Evolutionary conservation across 1,284 basidiomycete species (phyloP), one percentile per base, ranked within the genome.

Genomic region (Malassezia slooffiae): DNA sequence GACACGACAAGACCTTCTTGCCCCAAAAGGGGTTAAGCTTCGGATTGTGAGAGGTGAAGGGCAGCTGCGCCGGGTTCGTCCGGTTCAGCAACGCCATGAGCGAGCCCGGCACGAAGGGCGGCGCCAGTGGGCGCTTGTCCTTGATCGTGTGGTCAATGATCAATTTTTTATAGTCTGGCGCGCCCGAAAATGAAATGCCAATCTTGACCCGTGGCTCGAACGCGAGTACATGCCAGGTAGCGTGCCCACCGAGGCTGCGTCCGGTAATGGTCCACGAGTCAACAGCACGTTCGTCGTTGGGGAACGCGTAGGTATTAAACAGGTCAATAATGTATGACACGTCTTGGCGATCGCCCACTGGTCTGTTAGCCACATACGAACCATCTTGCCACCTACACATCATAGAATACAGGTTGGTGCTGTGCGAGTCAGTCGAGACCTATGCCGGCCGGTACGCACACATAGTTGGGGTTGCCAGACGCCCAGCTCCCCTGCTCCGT

Each of bases 281-380:
- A 28, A 90, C 76, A 3, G 58, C 67, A 11, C 79, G 74, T 52
- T 88, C 80, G 12, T 74, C 79, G 16, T 72, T 59, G 0, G 85
- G 85, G 62, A 83, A 90, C 17, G 91, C 70, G 66, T 81, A 83
- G 1, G 79, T 65, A 0, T 81, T 78, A 3, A 91, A 73, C 59
- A 85, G 82, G 63, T 88, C 83, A 50, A 89, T 81, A 45, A 91
- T 67, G 70, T 82, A 80, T 0, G 80, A 80, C 7, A 85, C 76
- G 60, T n/a, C n/a, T n/a, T n/a, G n/a, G n/a, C n/a, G n/a, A 60
- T 91, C 88, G 34, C 76, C 73, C 3, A 80, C 79, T 0, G 82
- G 82, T 4, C 86, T 85, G 12, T n/a, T n/a, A n/a, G n/a, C n/a
- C n/a, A n/a, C n/a, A n/a, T n/a, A n/a, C n/a, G n/a, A n/a, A n/a